A percentile compares a stretch with the other conserved stretches of the same genome.
These are phyloP conservation scores for Diplosphaera chodatii DNA, from an alignment of 139 green algal genomes.

Conservation along the genomic window DNA sequence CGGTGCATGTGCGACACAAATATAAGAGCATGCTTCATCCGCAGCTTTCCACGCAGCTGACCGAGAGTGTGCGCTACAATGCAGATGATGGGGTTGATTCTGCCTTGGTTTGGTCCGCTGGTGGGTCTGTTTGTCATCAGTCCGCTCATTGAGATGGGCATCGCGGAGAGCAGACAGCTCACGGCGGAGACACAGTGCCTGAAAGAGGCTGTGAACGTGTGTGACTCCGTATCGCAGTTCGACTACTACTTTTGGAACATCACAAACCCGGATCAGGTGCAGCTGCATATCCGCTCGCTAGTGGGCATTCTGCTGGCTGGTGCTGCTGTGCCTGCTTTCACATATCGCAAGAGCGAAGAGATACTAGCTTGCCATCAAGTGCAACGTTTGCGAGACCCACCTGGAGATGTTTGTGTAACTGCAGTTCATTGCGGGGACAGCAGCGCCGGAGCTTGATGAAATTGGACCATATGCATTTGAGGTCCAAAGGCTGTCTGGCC, in stretches of 20 bases:
- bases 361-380: too few species aligned
- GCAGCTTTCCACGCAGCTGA: too few species aligned
- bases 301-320: too few species aligned
- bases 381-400: too few species aligned
- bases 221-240: background rate
- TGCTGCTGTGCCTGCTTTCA: too few species aligned
- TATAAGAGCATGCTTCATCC: too few species aligned
- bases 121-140: constrained; percentile 23
- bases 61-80: too few species aligned
- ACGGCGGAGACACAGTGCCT: constrained; percentile 21
- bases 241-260: constrained; percentile 44
- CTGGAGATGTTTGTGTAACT: too few species aligned
- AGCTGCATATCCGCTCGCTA: too few species aligned
- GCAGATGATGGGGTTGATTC: background rate
- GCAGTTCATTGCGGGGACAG: constrained; percentile 25
- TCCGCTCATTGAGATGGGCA: constrained; percentile 15
- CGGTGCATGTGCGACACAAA: too few species aligned
- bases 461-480: constrained; percentile 31
- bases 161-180: constrained; percentile 18
- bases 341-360: too few species aligned
- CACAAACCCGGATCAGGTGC: constrained; percentile 29
- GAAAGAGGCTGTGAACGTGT: background rate
- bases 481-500: too few species aligned
- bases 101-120: constrained; percentile 22
- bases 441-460: constrained; percentile 20